Percentiles rank a stretch among this genome's conserved stretches.
phyloP scores from a whole-genome alignment of 139 green algal genomes.

The Asterochloris sp. region DNA sequence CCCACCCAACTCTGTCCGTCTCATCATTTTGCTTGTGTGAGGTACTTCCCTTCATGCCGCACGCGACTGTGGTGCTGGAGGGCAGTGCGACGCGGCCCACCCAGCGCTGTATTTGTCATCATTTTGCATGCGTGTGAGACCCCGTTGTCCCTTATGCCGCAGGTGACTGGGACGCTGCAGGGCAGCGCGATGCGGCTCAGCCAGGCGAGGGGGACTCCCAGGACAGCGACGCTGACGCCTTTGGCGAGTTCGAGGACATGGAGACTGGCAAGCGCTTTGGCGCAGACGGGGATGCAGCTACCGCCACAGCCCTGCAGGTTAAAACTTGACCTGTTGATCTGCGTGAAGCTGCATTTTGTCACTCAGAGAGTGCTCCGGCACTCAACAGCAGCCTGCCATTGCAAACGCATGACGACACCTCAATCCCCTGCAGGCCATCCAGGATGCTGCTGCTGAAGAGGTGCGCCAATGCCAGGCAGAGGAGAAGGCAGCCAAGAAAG shows the following conservation, averaged over 20 bases:
- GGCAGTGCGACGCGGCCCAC: no score
- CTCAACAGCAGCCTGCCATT: no score
- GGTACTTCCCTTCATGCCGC: no score
- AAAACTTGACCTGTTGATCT: no score
- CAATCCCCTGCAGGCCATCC: slow-evolving; percentile 40
- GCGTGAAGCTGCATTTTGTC: no score
- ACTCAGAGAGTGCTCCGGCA: no score
- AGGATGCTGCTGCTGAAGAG: slow-evolving; percentile 37
- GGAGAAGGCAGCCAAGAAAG: slow-evolving; percentile 77
- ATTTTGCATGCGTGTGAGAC: no score
- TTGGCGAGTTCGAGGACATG: slow-evolving; percentile 94
- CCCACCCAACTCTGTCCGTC: no score
- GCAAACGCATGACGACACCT: no score
- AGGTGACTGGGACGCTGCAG: slow-evolving; percentile 83
- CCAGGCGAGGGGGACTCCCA: slow-evolving; percentile 44
- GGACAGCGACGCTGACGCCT: slow-evolving; percentile 45
- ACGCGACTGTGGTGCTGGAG: no score
- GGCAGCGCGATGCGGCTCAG: slow-evolving; percentile 44
- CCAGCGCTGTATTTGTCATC: no score
- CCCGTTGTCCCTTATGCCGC: slow-evolving; percentile 34
- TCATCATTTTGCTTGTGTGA: no score
- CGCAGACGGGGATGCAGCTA: slow-evolving; percentile 40
- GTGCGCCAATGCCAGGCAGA: slow-evolving; percentile 41
- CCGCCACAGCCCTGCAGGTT: slow-evolving; percentile 40
- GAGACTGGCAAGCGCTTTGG: slow-evolving; percentile 72